Base-by-base conservation (phyloP, 176 grass and related monocot species). In the Raddia guianensis region DNA sequence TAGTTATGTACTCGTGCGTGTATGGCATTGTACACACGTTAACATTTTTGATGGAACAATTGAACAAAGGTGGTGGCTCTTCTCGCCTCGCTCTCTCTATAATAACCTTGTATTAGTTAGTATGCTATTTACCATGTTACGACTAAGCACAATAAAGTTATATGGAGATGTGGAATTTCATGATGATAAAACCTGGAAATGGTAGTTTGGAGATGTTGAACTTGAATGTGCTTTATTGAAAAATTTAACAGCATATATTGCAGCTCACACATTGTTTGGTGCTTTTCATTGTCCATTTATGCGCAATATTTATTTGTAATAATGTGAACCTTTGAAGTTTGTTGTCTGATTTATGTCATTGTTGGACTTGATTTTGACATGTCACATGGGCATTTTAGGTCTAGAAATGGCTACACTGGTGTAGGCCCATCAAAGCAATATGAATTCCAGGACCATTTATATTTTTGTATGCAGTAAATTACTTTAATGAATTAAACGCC, bases 81-180 rank as follows among this genome's bases (percentile, higher is more conserved):
- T 40, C 37, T 40, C 37, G 37, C 37, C 37, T 40, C 1, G 37
- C 37, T 40, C 2, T 40, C 37, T 2, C 37, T 40, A 40, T 40
- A 40, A 40, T 40, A 40, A 48, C 63, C 32, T 66, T 44, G 59
- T 40, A 49, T 58, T 35, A 74, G 5, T 81, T 73, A 61, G 49
- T 2, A 52, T 55, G 35, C 56, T 82, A 77, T 55, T 14, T 45
- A 73, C 62, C 54, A 73, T 44, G 63, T 40, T 57, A 19, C 49
- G 62, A 47, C n/a, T 73, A 56, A 73, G 59, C 33, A 73, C 58
- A 72, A 80, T 80, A 3, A 61, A 59, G 42, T 15, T 49, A 62
- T 7, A 51, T 37, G 21, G 40, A 54, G 10, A 21, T 37, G 42
- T 49, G 66, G 65, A 64, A 16, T 7, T 12, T 74, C 70, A 76